Percentiles rank a stretch among this genome's conserved stretches.
phyloP scores from a whole-genome alignment of 2,329 filamentous ascomycete genomes.

The Bipolaris victoriae region DNA sequence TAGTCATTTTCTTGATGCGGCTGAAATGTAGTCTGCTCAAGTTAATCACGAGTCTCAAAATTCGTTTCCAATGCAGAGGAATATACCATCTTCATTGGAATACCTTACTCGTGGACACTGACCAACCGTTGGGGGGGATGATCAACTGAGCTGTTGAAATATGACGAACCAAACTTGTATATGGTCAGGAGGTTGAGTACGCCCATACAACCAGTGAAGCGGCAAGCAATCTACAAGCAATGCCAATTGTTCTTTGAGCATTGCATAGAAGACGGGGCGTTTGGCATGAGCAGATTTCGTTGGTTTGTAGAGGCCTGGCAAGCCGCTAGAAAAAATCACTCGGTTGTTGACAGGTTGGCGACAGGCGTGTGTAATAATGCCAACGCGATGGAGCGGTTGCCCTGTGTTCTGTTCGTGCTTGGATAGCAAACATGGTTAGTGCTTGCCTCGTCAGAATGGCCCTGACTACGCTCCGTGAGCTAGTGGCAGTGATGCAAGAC shows the following conservation, averaged over 20 bases:
- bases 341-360: not conserved
- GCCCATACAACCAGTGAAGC: not conserved
- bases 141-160: not conserved
- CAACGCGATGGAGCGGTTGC: not conserved
- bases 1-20: not conserved
- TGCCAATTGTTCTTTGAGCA: not conserved
- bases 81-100: not conserved
- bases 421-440: conserved; percentile 6
- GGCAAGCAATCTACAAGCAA: not conserved
- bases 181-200: not conserved
- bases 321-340: not conserved
- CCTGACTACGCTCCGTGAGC: not conserved
- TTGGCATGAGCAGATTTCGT: not conserved
- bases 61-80: not conserved
- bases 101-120: not conserved
- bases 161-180: not conserved
- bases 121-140: not conserved
- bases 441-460: not conserved
- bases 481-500: not conserved
- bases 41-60: not conserved
- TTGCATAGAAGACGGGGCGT: not conserved
- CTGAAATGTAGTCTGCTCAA: conserved; percentile 3
- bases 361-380: not conserved
- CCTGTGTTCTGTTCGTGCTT: not conserved
- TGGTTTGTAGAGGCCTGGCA: not conserved